These are phyloP conservation scores for Lyophyllum atratum DNA, from an alignment of 768 basidiomycete genomes.

Conservation along the genomic window DNA sequence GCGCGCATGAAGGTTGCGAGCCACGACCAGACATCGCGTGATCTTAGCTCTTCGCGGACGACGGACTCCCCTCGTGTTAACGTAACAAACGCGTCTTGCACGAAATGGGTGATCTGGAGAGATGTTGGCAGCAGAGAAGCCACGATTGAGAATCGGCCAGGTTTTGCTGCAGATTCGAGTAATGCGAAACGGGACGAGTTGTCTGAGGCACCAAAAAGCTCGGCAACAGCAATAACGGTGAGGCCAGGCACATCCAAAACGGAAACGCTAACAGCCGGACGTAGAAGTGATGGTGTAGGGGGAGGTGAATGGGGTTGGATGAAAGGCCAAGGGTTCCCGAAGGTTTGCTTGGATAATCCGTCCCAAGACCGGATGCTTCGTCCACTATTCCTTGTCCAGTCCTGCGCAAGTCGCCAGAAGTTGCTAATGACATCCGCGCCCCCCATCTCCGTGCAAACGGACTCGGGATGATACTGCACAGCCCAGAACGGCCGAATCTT, in stretches of 20 bases:
- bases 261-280: constrained; percentile 30
- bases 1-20: constrained; percentile 66
- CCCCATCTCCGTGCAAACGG: constrained; percentile 69
- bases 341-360: constrained; percentile 26
- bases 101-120: constrained; percentile 56
- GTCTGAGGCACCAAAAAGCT: constrained; percentile 59
- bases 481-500: constrained; percentile 74
- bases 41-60: constrained; percentile 43
- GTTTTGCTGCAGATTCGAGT: constrained; percentile 76
- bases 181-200: constrained; percentile 66
- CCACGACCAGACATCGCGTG: constrained; percentile 75
- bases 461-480: constrained; percentile 90
- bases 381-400: constrained; percentile 48
- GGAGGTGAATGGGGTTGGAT: constrained; percentile 27
- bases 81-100: constrained; percentile 50
- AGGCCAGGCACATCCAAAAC: constrained; percentile 45
- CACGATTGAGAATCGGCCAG: constrained; percentile 75
- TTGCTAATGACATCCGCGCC: constrained; percentile 70
- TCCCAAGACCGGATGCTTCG: constrained; percentile 47
- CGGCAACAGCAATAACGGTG: constrained; percentile 51
- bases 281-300: constrained; percentile 21
- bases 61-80: constrained; percentile 39
- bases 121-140: constrained; percentile 58
- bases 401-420: constrained; percentile 70
- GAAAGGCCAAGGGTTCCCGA: constrained; percentile 65